phyloP scores from a whole-genome alignment of 768 basidiomycete genomes.

The Termitomyces sp. region DNA sequence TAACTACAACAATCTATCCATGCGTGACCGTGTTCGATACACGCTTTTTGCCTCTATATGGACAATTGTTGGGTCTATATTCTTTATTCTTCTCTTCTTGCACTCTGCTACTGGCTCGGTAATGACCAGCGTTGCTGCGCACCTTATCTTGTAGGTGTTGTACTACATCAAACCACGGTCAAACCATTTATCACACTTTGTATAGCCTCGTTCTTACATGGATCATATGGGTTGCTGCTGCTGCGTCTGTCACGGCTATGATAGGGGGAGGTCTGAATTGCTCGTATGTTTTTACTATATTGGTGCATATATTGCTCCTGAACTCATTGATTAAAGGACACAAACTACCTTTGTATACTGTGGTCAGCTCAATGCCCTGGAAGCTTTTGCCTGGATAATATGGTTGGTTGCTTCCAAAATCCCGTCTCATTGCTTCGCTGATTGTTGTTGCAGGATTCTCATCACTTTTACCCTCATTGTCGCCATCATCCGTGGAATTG shows the following conservation, averaged over 20 bases:
- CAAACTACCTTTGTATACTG: constrained; percentile 55
- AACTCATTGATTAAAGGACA: constrained; percentile 20
- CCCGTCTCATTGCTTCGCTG: background rate
- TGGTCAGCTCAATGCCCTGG: constrained; percentile 69
- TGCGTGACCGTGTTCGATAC: constrained; percentile 62
- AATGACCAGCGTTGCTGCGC: constrained; percentile 57
- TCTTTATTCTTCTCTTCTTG: constrained; percentile 54
- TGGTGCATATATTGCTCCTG: background rate
- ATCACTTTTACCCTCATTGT: constrained; percentile 56
- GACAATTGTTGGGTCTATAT: constrained; percentile 53
- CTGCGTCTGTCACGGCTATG: constrained; percentile 61
- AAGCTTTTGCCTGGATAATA: constrained; percentile 72
- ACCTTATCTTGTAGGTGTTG: constrained; percentile 53
- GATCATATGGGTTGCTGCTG: constrained; percentile 75
- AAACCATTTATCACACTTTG: background rate
- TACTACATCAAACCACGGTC: background rate
- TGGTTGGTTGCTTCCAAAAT: constrained; percentile 40
- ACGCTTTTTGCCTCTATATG: constrained; percentile 68
- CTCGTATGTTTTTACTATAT: constrained; percentile 33
- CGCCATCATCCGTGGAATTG: constrained; percentile 56
- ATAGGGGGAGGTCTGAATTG: constrained; percentile 72
- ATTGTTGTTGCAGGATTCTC: constrained; percentile 44
- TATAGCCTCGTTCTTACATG: constrained; percentile 64
- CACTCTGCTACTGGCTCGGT: constrained; percentile 41
- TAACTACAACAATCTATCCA: constrained; percentile 41